Percentiles rank a stretch among this genome's conserved stretches.
Conservation (phyloP, 2,329 filamentous ascomycete species). For the Pseudogymnoascus sp. region DNA sequence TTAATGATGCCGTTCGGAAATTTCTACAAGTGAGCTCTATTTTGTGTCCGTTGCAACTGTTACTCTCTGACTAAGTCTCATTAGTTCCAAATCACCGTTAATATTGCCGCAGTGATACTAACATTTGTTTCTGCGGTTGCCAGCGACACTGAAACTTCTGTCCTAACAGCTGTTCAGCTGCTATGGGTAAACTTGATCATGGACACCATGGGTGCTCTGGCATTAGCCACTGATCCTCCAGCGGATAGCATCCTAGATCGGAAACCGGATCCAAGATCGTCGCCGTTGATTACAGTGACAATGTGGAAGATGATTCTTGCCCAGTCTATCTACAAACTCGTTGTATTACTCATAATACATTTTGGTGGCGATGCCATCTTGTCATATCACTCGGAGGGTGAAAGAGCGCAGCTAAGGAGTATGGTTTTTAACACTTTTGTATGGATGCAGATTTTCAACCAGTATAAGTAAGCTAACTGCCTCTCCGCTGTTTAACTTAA, state of each 20-base stretch:
- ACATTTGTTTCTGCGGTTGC: conserved; percentile 58
- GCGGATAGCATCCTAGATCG: conserved; percentile 50
- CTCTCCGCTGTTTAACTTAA: conserved; percentile 17
- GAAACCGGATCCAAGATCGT: conserved; percentile 38
- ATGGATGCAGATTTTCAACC: conserved; percentile 65
- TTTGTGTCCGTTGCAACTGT: neutral
- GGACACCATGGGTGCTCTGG: conserved; percentile 60
- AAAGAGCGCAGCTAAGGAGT: conserved; percentile 44
- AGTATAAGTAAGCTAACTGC: conserved; percentile 58
- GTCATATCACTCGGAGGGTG: conserved; percentile 40
- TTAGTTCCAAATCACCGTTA: conserved; percentile 61
- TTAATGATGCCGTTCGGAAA: conserved; percentile 70
- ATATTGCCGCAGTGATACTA: conserved; percentile 60
- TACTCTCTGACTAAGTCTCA: neutral
- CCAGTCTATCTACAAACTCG: conserved; percentile 53
- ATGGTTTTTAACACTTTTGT: conserved; percentile 64
- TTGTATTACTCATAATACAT: conserved; percentile 69
- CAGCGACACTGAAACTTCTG: conserved; percentile 45
- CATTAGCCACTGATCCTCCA: conserved; percentile 56
- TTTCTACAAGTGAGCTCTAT: conserved; percentile 43
- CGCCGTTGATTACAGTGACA: conserved; percentile 36
- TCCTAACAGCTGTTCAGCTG: conserved; percentile 58
- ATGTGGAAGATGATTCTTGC: conserved; percentile 63
- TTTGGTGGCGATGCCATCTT: conserved; percentile 61
- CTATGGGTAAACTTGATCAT: conserved; percentile 65